Evolutionary conservation across 2,329 filamentous ascomycete species (phyloP), one percentile per base, ranked within the genome.

Genomic region (Pyrenophora tritici-repentis): DNA sequence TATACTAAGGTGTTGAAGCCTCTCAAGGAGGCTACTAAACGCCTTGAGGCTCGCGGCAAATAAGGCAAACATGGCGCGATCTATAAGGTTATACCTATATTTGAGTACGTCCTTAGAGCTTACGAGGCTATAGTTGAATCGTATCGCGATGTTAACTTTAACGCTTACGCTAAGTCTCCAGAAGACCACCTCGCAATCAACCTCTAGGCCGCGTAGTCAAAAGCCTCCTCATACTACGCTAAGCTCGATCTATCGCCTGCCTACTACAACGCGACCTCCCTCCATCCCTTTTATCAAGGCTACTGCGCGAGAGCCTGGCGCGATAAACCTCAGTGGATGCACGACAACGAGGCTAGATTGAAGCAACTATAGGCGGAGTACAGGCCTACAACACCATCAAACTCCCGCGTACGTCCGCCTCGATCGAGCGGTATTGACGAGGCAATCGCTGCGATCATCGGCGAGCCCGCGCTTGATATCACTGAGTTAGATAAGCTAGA

Each of bases 151-250:
- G 2, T 20, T 20, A 5, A 20, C 18, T 20, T 20, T 20, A 20
- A 20, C 18, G 18, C 16, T 13, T 5, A 37, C 10, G 7, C 42
- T 4, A 18, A 24, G 8, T 7, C 22, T 7, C 22, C 22, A 22
- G 10, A 49, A 34, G 44, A 56, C 35, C 13, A 55, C 26, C 36
- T 56, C 13, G 16, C 36, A 20, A 56, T 56, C 29, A 50, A 53
- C 34, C 10, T 56, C 10, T n/a, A 31, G 13, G 42, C 45, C 4
- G 50, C 42, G 9, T 4, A 40, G 9, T 35, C 1, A 4, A 34
- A 56, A 47, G 37, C 42, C 14, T 24, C 36, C n/a, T 40, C 47
- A 10, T 55, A 55, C 35, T 55, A 51, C 34, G 13, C 4, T 7
- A 52, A 41, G 32, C 34, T 52, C 43, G 29, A 24, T 9, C 22